Percentiles rank a stretch among this genome's conserved stretches.
Evolutionary conservation across 1,284 basidiomycete species (phyloP).

Genomic region (Moesziomyces aphidis): DNA sequence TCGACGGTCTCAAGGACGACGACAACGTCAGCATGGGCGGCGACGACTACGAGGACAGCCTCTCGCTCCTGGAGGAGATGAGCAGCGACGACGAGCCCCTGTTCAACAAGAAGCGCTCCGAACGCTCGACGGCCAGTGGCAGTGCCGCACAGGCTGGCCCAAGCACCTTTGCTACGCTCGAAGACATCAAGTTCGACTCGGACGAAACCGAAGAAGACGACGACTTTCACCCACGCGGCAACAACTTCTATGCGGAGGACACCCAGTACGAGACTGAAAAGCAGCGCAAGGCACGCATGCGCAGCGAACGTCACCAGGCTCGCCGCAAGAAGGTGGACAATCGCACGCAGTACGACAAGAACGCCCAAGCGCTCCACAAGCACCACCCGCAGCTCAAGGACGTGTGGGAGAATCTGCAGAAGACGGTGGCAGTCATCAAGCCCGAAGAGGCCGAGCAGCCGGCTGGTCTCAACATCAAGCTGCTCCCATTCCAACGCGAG

Average conservation of each 20-base stretch:
- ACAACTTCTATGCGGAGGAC: conserved; percentile 43
- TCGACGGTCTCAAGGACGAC: conserved; percentile 5
- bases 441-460: conserved; percentile 79
- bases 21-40: background rate
- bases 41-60: conserved; percentile 11
- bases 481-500: conserved; percentile 84
- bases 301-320: conserved; percentile 40
- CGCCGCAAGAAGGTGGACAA: conserved; percentile 40
- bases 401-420: conserved; percentile 88
- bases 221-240: conserved; percentile 18
- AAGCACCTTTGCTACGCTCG: conserved; percentile 23
- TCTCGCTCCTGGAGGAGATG: conserved; percentile 10
- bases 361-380: conserved; percentile 17
- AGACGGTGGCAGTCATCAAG: conserved; percentile 68
- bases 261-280: conserved; percentile 57
- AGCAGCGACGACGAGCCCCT: conserved; percentile 42
- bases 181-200: conserved; percentile 17
- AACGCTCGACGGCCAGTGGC: background rate
- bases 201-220: conserved; percentile 30
- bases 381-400: conserved; percentile 78
- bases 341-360: conserved; percentile 41
- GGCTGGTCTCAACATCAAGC: conserved; percentile 73
- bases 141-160: conserved; percentile 18
- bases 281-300: conserved; percentile 49
- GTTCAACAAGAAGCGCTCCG: conserved; percentile 6